Evolutionary conservation across 164 flowering plant species (phyloP), one percentile per base, ranked within the genome.

Genomic region (Vitis labrusca): DNA sequence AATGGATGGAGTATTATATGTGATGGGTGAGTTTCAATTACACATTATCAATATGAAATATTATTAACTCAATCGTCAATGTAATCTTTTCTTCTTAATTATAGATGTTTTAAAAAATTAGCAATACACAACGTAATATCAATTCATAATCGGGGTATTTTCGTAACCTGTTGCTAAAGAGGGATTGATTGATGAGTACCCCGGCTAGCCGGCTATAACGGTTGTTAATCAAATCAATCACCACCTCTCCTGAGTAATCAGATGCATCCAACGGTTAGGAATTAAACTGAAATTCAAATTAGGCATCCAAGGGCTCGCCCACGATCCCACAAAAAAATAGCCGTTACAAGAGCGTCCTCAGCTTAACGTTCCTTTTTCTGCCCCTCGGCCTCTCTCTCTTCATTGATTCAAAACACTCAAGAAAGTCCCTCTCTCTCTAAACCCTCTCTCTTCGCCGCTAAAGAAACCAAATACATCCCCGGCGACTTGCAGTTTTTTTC

Each of bases 281-380:
- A 9, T 8, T 44, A 16, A 30, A 47, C 44, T 5, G 0, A 62
- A 54, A 37, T 65, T 69, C n/a, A 59, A 77, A 73, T 29, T 14
- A 52, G 10, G 17, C 50, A 77, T 80, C 78, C 47, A 50, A 74
- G 74, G 80, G 48, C 47, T 57, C 53, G 67, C 68, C 19, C 68
- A n/a, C 55, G 59, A 7, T 27, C 48, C 69, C 57, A 16, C 64
- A 50, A 56, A 23, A 50, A 77, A 85, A 83, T 85, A 88, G 92
- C 89, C 90, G 92, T 88, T 88, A 78, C 79, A 60, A 67, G 85
- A 84, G 87, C 85, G 86, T 77, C 67, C 66, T 23, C 61, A n/a
- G 19, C 76, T 27, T 66, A 85, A 78, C 86, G 81, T 72, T 80
- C 86, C 58, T 56, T 54, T 72, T 72, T 73, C 50, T 51, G 30